These are phyloP conservation scores for Euphorbia lathyris DNA, from an alignment of 345 rosid genomes.

Conservation along the genomic window DNA sequence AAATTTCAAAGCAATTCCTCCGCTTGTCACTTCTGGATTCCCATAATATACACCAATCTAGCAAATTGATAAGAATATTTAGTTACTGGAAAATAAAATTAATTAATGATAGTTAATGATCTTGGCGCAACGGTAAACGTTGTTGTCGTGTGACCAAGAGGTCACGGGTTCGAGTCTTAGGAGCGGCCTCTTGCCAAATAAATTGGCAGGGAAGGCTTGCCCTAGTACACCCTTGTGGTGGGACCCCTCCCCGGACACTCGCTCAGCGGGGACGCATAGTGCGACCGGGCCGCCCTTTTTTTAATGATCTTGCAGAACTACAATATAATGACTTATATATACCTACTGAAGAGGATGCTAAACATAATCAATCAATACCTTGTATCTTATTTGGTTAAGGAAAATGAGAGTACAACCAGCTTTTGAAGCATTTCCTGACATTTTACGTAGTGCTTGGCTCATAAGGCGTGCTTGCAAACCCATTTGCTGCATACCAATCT, in stretches of 20 bases:
- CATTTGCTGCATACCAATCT: constrained; percentile 99
- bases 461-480: constrained; percentile 97
- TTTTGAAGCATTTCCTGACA: constrained; percentile 99
- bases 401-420: constrained; percentile 96
- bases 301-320: constrained; percentile 1
- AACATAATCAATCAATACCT: constrained; percentile 46
- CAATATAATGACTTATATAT: not conserved
- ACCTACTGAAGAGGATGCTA: constrained; percentile 1
- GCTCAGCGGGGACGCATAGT: no score
- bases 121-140: no score
- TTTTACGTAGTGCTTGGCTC: constrained; percentile 99
- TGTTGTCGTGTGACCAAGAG: no score
- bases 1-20: constrained; percentile 93
- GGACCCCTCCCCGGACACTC: no score
- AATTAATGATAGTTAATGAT: no score
- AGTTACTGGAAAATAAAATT: constrained; percentile 10
- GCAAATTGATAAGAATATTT: constrained; percentile 24
- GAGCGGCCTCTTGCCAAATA: no score
- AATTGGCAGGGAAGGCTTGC: no score
- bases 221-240: no score
- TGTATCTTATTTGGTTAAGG: constrained; percentile 90
- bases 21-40: constrained; percentile 97
- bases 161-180: no score
- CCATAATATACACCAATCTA: constrained; percentile 98
- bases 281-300: no score